Evolutionary conservation across 768 basidiomycete species (phyloP).

Genomic region (Amanita inopinata): DNA sequence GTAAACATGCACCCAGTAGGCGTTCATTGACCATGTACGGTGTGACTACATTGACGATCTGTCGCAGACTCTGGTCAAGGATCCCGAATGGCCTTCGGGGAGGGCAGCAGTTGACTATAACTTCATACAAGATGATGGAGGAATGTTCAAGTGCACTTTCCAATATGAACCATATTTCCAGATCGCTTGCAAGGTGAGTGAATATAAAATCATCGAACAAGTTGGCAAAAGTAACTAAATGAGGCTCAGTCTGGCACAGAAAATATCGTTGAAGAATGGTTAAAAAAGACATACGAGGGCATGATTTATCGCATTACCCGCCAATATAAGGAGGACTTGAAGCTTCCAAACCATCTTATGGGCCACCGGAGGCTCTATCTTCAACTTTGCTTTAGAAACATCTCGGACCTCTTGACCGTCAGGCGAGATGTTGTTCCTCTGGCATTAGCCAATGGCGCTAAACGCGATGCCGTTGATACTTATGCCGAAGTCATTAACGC

Average conservation of each 20-base stretch:
- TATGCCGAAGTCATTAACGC: constrained; percentile 93
- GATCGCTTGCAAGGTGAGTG: constrained; percentile 80
- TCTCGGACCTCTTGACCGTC: constrained; percentile 83
- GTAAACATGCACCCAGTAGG: constrained; percentile 97
- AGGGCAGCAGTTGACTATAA: constrained; percentile 91
- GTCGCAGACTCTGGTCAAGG: constrained; percentile 75
- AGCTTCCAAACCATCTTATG: constrained; percentile 92
- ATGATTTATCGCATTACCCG: constrained; percentile 69
- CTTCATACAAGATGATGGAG: constrained; percentile 95
- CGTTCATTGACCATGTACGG: constrained; percentile 12
- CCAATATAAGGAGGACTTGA: constrained; percentile 86
- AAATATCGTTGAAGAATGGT: constrained; percentile 88
- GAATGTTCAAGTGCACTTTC: constrained; percentile 90
- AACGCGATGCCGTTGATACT: constrained; percentile 91
- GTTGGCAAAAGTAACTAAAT: constrained; percentile 2
- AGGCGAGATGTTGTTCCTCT: constrained; percentile 85
- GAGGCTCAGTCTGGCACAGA: constrained; percentile 66
- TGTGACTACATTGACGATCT: neutral
- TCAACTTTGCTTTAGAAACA: constrained; percentile 84
- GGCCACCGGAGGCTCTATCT: constrained; percentile 88
- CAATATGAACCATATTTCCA: constrained; percentile 93
- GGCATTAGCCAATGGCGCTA: constrained; percentile 82
- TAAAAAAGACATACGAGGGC: constrained; percentile 89
- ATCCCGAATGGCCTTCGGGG: constrained; percentile 75
- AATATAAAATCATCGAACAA: neutral